Evolutionary conservation across 169 alveolate species (phyloP).

Genomic region (Eimeria mitis): DNA sequence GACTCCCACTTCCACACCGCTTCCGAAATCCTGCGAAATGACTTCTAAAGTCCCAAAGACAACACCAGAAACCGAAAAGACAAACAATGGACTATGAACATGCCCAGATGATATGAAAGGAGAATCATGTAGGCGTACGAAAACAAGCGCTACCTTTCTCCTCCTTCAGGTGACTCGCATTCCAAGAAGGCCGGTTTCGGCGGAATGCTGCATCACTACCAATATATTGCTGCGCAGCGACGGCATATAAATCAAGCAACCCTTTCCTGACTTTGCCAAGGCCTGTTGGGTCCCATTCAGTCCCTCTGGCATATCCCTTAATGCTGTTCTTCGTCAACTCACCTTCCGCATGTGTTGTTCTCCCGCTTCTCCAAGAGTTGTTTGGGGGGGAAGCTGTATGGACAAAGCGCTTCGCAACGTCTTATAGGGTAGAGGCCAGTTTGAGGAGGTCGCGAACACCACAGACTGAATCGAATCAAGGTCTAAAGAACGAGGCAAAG

Average conservation of each 20-base stretch:
- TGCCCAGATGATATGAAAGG: neutral
- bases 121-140: neutral
- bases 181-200: neutral
- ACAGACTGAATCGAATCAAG: conserved; percentile 72
- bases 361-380: conserved; percentile 60
- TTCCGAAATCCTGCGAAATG: conserved; percentile 26
- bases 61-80: neutral
- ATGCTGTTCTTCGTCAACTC: neutral
- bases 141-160: neutral
- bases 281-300: neutral
- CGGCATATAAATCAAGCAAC: neutral
- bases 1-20: conserved; percentile 59
- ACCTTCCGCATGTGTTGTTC: conserved; percentile 28
- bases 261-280: neutral
- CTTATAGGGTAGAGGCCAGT: conserved; percentile 26
- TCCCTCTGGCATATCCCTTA: neutral
- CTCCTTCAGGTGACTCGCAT: neutral
- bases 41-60: neutral
- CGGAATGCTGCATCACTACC: neutral
- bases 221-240: too few species aligned
- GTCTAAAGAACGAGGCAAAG: conserved; percentile 64
- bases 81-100: neutral
- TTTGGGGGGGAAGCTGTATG: conserved; percentile 42
- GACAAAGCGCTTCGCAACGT: conserved; percentile 13
- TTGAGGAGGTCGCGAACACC: conserved; percentile 60